Evolutionary conservation across 2,329 filamentous ascomycete species (phyloP).

Genomic region (Pseudogymnoascus sp.): DNA sequence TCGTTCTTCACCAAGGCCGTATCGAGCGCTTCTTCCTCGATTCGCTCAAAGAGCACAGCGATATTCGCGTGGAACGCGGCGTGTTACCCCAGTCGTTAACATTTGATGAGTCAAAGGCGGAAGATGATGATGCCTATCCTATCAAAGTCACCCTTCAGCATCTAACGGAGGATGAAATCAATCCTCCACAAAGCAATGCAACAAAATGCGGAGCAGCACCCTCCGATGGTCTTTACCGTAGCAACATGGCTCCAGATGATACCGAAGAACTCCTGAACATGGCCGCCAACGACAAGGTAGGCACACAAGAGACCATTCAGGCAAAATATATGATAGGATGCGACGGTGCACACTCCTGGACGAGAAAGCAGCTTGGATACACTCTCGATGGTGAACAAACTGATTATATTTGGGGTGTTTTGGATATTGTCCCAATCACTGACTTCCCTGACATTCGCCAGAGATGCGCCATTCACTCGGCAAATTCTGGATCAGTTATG

Average conservation of each 20-base stretch:
- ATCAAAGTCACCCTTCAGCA: constrained; percentile 50
- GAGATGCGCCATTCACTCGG: constrained; percentile 49
- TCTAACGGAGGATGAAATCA: constrained; percentile 48
- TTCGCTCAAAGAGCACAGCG: constrained; percentile 45
- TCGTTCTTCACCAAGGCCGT: constrained; percentile 62
- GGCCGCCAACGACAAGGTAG: constrained; percentile 29
- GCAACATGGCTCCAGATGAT: constrained; percentile 48
- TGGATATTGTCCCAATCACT: constrained; percentile 43
- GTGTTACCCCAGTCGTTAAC: constrained; percentile 47
- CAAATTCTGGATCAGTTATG: constrained; percentile 49
- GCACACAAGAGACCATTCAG: constrained; percentile 36
- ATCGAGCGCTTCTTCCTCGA: constrained; percentile 61
- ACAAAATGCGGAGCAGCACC: constrained; percentile 20
- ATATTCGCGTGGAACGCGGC: constrained; percentile 49
- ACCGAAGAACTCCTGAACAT: constrained; percentile 40
- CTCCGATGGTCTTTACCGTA: constrained; percentile 49
- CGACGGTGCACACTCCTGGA: constrained; percentile 61
- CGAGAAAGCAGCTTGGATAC: constrained; percentile 47
- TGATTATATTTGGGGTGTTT: constrained; percentile 37
- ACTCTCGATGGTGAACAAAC: constrained; percentile 34
- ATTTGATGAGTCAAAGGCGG: constrained; percentile 42
- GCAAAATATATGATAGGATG: constrained; percentile 58
- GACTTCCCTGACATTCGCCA: constrained; percentile 53
- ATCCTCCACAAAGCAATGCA: constrained; percentile 36
- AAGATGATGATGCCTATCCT: constrained; percentile 47